Conservation (phyloP, 176 grass and related monocot species). For the Ensete ventricosum region DNA sequence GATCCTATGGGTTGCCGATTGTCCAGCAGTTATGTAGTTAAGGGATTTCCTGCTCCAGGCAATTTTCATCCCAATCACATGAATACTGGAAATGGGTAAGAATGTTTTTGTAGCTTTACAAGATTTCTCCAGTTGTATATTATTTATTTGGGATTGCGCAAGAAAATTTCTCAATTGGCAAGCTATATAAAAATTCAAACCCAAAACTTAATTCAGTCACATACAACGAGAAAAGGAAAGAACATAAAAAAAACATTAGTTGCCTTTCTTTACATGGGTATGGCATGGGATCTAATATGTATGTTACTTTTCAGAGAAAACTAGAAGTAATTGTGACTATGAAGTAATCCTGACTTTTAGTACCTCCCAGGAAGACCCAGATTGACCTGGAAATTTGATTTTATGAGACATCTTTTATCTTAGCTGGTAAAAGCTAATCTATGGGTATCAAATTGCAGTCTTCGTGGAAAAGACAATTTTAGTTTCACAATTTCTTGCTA, state of each 20-base stretch:
- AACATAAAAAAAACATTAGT: neutral
- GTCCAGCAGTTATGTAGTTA: conserved; percentile 63
- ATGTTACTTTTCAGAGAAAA: no score
- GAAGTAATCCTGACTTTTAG: no score
- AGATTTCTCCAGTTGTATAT: neutral
- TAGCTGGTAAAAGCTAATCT: no score
- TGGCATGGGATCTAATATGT: neutral
- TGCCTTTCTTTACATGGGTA: neutral
- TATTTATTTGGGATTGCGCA: neutral
- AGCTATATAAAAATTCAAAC: neutral
- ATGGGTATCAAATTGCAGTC: no score
- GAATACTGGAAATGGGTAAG: conserved; percentile 91
- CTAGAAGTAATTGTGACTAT: no score
- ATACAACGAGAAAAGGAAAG: no score
- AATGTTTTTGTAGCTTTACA: neutral
- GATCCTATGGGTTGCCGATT: conserved; percentile 52
- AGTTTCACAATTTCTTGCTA: no score
- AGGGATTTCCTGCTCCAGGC: conserved; percentile 69
- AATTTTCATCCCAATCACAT: conserved; percentile 68
- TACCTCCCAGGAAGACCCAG: no score
- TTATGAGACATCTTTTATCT: no score
- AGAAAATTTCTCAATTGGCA: neutral
- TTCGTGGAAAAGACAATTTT: no score
- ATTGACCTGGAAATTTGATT: no score
- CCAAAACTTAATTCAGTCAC: neutral